Base-by-base conservation (phyloP, 805 yeast species). In the Ogataea wickerhamii region DNA sequence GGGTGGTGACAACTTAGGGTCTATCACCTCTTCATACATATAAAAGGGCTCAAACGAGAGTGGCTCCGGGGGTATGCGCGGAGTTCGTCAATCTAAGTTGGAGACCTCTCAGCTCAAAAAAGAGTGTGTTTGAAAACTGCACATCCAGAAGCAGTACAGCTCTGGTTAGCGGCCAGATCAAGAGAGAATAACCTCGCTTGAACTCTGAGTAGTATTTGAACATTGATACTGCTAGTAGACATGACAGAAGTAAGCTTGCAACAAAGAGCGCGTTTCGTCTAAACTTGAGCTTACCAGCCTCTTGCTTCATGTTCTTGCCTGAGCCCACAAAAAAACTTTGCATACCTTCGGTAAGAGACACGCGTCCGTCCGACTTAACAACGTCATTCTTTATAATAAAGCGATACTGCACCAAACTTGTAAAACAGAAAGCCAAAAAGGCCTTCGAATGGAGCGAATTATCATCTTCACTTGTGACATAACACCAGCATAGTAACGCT, bases 391-490 rank as follows among this genome's bases (percentile, higher is more conserved):
- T 48, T 25, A 47, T 43, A n/a, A 61, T 51, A 29, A 57, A 58
- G 19, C 55, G 34, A 34, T 49, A 50, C 23, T 59, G 63, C 16
- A 58, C 42, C 30, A 51, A 34, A 32, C 42, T 55, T 20, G 55
- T 40, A 12, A 51, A 19, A 31, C 55, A 43, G 30, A 49, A 56
- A 11, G 44, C 42, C n/a, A 56, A 18, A 28, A 59, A 50, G 1
- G 59, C 55, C 32, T 56, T 57, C n/a, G 40, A 37, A 37, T 55
- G 63, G 3, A 49, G 28, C 2, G 60, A 47, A 23, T 49, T 44
- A 27, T 58, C 52, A 35, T 60, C 65, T 7, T 51, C 52, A 6
- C 44, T 38, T 0, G 64, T 49, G 2, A 60, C 49, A 39, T 52
- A 58, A 7, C 51, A 46, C 55, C 58, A 56, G 30, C 53, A 47